These are phyloP conservation scores for Dioscorea alata DNA, from an alignment of 106 monocot species.

Conservation along the genomic window DNA sequence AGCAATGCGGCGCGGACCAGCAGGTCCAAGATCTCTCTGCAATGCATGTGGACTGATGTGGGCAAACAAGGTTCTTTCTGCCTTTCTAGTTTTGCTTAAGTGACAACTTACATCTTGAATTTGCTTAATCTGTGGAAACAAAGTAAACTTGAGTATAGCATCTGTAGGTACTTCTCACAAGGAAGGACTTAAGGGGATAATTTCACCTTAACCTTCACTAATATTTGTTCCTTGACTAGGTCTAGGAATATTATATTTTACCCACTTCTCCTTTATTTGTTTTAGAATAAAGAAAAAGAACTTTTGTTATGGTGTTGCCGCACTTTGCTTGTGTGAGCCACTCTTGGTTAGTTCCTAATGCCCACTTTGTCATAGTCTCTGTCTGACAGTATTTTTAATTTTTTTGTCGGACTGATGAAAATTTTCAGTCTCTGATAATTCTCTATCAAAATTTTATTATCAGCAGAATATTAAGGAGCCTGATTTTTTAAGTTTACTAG, in stretches of 20 bases:
- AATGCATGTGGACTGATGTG: slow-evolving; percentile 94
- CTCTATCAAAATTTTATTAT: no score
- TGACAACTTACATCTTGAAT: background rate
- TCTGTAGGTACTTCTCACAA: background rate
- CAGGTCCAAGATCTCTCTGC: slow-evolving; percentile 81
- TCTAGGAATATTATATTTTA: background rate
- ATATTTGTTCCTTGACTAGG: background rate
- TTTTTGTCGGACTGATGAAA: no score
- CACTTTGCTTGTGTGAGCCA: no score
- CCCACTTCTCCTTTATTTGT: background rate
- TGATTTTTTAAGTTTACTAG: no score
- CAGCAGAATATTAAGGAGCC: no score
- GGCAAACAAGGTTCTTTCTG: slow-evolving; percentile 76
- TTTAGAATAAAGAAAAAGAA: background rate
- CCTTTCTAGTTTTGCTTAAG: background rate
- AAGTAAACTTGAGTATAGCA: no score
- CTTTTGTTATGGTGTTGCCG: no score
- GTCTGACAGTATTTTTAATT: no score
- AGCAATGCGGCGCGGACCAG: slow-evolving; percentile 90
- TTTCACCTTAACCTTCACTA: background rate
- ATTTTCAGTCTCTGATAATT: no score
- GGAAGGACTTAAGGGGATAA: background rate
- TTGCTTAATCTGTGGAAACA: background rate
- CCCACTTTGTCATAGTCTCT: no score
- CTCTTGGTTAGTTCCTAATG: no score